These are phyloP conservation scores for Cladosporium phlei DNA, from an alignment of 2,329 filamentous ascomycete species.

Conservation along the genomic window DNA sequence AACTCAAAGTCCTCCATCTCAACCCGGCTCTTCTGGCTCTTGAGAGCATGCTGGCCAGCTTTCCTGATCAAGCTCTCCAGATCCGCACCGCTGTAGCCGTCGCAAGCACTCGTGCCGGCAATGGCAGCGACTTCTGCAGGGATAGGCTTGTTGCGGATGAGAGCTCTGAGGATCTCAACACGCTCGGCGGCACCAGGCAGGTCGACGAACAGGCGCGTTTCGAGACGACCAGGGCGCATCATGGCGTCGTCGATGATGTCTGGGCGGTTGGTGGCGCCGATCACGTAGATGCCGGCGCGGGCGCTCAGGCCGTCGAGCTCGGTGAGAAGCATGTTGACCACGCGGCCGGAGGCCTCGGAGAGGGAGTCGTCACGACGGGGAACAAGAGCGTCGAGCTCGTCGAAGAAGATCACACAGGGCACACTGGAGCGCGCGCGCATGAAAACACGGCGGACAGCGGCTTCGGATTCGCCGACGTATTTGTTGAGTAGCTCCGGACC, in stretches of 20 bases:
- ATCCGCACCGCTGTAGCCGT: slow-evolving; percentile 71
- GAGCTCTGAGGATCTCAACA: slow-evolving; percentile 75
- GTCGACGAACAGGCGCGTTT: slow-evolving; percentile 84
- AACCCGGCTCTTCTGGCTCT: slow-evolving; percentile 42
- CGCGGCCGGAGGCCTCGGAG: slow-evolving; percentile 77
- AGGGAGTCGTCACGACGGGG: slow-evolving; percentile 72
- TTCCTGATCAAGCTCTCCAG: slow-evolving; percentile 54
- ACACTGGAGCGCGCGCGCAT: slow-evolving; percentile 77
- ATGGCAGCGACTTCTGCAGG: slow-evolving; percentile 49
- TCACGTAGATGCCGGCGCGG: slow-evolving; percentile 83
- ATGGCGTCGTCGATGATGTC: slow-evolving; percentile 97
- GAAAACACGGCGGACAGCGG: slow-evolving; percentile 88
- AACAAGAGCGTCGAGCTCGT: slow-evolving; percentile 90
- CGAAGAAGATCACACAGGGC: slow-evolving; percentile 95
- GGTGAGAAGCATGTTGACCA: slow-evolving; percentile 91
- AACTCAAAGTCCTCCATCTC: slow-evolving; percentile 44
- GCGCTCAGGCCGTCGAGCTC: slow-evolving; percentile 83
- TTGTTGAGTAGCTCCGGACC: slow-evolving; percentile 96
- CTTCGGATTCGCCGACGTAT: slow-evolving; percentile 93
- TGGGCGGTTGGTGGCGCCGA: slow-evolving; percentile 89
- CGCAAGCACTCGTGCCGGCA: slow-evolving; percentile 63
- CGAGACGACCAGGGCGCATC: slow-evolving; percentile 83
- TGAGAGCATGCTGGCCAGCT: slow-evolving; percentile 52
- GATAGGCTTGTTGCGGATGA: slow-evolving; percentile 51
- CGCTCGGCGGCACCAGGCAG: slow-evolving; percentile 74